Percentiles rank a stretch among this genome's conserved stretches.
Evolutionary conservation across 78 protist species (phyloP).

Genomic region (Cavenderia fasciculata): DNA sequence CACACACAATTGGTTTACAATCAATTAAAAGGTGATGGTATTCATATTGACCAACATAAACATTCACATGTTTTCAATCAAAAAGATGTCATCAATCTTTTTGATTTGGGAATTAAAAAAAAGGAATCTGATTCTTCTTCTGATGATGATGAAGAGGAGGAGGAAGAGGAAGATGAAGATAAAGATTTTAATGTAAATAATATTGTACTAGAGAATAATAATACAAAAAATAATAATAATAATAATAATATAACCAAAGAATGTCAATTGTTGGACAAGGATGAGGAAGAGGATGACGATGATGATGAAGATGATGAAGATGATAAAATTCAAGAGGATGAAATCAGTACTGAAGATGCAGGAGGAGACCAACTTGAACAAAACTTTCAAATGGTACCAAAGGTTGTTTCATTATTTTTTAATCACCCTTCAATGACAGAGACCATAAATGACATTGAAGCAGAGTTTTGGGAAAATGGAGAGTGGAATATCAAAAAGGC

Average conservation of each 20-base stretch:
- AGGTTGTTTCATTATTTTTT: slow-evolving; percentile 57
- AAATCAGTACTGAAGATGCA: neutral
- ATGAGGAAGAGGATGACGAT: neutral
- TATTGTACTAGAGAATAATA: neutral
- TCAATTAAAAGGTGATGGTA: neutral
- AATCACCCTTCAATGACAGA: slow-evolving; percentile 55
- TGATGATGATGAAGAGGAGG: slow-evolving; percentile 5
- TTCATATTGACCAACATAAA: no score
- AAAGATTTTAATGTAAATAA: no score
- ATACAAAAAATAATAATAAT: neutral
- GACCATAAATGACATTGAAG: slow-evolving; percentile 41
- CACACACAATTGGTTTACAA: slow-evolving; percentile 27
- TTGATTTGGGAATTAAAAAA: neutral
- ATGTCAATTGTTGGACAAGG: no score
- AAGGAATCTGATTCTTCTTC: neutral
- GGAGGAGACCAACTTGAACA: neutral
- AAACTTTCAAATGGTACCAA: slow-evolving; percentile 21
- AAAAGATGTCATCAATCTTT: neutral
- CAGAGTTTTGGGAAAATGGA: slow-evolving; percentile 54
- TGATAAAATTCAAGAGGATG: neutral
- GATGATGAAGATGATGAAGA: neutral
- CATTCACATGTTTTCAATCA: no score
- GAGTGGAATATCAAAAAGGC: slow-evolving; percentile 32
- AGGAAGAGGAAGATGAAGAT: neutral
- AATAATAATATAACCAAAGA: neutral